Conservation (phyloP, 305 asterid genomes). For the Solanum chacoense region DNA sequence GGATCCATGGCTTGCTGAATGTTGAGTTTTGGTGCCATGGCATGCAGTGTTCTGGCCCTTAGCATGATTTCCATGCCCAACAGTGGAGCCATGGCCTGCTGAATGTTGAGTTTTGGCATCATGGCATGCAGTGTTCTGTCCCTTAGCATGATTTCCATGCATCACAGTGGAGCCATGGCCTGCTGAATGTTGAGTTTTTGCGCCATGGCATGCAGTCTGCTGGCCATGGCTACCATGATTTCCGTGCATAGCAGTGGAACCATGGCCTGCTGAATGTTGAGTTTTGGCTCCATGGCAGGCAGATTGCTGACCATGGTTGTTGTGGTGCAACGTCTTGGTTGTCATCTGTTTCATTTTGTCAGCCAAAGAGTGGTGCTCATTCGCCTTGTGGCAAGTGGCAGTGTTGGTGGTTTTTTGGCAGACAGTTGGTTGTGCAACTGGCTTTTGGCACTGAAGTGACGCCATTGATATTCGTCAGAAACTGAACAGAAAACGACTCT, state of each 20-base stretch:
- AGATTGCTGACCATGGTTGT: not conserved
- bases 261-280: not conserved
- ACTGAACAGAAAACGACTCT: not conserved
- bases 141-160: not conserved
- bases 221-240: not conserved
- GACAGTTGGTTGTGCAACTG: not conserved
- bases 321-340: not conserved
- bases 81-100: slow-evolving; percentile 4
- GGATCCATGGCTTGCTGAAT: too few species aligned
- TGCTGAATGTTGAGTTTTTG: not conserved
- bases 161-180: not conserved
- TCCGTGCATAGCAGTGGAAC: not conserved
- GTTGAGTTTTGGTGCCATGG: too few species aligned
- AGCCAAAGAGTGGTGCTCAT: slow-evolving; percentile 1
- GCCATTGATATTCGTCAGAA: not conserved
- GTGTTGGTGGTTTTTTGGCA: slow-evolving; percentile 1
- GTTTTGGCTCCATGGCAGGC: not conserved
- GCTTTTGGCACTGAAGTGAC: slow-evolving; percentile 1
- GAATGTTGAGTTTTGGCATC: not conserved
- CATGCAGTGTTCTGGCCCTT: not conserved
- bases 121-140: not conserved
- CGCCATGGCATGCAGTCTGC: not conserved
- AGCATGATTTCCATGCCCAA: not conserved
- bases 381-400: not conserved
- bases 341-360: slow-evolving; percentile 3